Conservation (phyloP, 192 early-diverging fungal species). For the Coemansia sp. region DNA sequence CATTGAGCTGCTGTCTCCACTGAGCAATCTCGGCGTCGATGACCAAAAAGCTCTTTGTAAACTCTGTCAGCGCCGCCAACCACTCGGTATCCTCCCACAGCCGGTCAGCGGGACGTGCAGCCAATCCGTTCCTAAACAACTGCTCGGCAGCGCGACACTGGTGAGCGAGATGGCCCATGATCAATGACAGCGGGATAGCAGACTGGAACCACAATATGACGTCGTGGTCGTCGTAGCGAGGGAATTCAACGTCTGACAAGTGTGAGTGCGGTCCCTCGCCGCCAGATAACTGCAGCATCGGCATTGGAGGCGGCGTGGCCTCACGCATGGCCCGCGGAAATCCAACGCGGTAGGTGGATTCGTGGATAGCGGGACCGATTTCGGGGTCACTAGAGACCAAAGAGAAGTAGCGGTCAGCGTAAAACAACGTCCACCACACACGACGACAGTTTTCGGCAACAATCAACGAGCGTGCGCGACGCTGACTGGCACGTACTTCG, state of each 20-base stretch:
- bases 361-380: slow-evolving; percentile 49
- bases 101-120: slow-evolving; percentile 37
- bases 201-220: slow-evolving; percentile 58
- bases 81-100: slow-evolving; percentile 54
- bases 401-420: slow-evolving; percentile 55
- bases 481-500: slow-evolving; percentile 54
- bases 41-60: slow-evolving; percentile 51
- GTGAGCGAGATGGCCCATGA: slow-evolving; percentile 54
- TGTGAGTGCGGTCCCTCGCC: not conserved
- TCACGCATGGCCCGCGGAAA: slow-evolving; percentile 57
- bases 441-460: slow-evolving; percentile 58
- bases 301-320: slow-evolving; percentile 43
- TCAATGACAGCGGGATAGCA: slow-evolving; percentile 52
- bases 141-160: slow-evolving; percentile 53
- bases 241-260: slow-evolving; percentile 34
- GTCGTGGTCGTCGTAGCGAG: slow-evolving; percentile 57
- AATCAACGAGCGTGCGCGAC: slow-evolving; percentile 54
- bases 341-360: slow-evolving; percentile 51
- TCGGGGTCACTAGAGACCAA: slow-evolving; percentile 48
- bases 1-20: slow-evolving; percentile 56
- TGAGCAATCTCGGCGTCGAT: slow-evolving; percentile 56
- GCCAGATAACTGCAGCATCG: not conserved
- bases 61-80: slow-evolving; percentile 46
- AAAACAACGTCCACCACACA: slow-evolving; percentile 57
- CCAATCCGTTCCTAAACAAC: slow-evolving; percentile 49